Evolutionary conservation across 805 yeast genomes (phyloP), one percentile per base, ranked within the genome.

Genomic region (Barnettozyma californica): DNA sequence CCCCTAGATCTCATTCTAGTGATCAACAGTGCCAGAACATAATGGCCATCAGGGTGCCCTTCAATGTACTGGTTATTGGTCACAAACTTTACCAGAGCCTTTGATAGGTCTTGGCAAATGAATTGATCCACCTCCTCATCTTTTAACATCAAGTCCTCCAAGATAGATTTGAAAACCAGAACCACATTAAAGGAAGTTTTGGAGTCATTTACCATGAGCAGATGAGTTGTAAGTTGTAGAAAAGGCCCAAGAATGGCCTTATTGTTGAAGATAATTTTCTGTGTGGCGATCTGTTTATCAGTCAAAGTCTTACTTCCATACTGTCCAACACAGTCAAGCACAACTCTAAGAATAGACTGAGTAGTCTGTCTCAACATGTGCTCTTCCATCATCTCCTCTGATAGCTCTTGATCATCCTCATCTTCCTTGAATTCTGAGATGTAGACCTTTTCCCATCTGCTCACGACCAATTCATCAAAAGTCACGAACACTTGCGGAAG

Each of bases 361-460:
- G 98, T 91, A 36, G 94, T 76, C 64, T 94, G 98, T 56, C 99
- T 75, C 51, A 92, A 70, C 73, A 92, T 77, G 65, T 92, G 96
- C 63, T 94, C 99, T 57, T 92, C 97, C 87, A 94, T 84, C 95
- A 94, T 94, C 62, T 94, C 99, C 56, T 91, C 97, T n/a, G 94
- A 84, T 59, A 92, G 73, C 21, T 89, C 87, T 45, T 83, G 91
- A 57, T 90, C 96, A 43, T 78, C 75, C 36, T 65, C 67, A 39
- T 67, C 73, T 36, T 62, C 56, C 56, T 64, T 65, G 48, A 68
- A 60, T 6, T 63, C 68, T 14, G 74, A 66, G 46, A 70, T 66
- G 62, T 77, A 80, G 18, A 81, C 87, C 53, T 71, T 73, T 26
- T 75, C 79, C 99, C 99, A 94, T 62, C 78, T 83, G 25, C 69